phyloP scores from a whole-genome alignment of 805 yeast species.

The Cyberlindnera maclurae region DNA sequence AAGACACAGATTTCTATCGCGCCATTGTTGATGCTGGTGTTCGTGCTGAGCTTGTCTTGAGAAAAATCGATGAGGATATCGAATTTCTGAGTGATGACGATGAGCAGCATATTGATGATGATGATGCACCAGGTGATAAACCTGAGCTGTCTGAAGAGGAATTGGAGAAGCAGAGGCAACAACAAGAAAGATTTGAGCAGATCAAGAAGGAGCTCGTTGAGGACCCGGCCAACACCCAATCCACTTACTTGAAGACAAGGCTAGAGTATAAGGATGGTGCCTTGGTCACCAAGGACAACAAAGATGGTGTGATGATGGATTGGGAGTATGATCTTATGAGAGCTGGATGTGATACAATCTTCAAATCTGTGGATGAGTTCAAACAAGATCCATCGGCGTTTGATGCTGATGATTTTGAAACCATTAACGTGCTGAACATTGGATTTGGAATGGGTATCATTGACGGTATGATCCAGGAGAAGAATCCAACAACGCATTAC shows the following conservation, averaged over 20 bases:
- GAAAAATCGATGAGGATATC: constrained; percentile 57
- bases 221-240: constrained; percentile 60
- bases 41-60: constrained; percentile 73
- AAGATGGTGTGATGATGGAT: constrained; percentile 95
- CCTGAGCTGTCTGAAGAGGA: constrained; percentile 14
- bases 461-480: constrained; percentile 63
- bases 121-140: constrained; percentile 14
- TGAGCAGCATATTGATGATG: constrained; percentile 17
- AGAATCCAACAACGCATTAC: constrained; percentile 62
- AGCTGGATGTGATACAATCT: constrained; percentile 70
- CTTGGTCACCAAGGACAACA: constrained; percentile 58
- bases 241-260: constrained; percentile 56
- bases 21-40: constrained; percentile 77
- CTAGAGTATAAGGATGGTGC: constrained; percentile 64
- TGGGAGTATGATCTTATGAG: constrained; percentile 87
- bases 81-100: constrained; percentile 43
- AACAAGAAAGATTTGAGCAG: constrained; percentile 7
- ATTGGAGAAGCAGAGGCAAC: constrained; percentile 9
- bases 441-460: constrained; percentile 98
- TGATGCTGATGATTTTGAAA: constrained; percentile 27
- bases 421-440: constrained; percentile 60
- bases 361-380: constrained; percentile 31
- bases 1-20: constrained; percentile 36
- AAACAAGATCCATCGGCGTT: constrained; percentile 14
- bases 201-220: constrained; percentile 24